Evolutionary conservation across 345 rosid genomes (phyloP).

Genomic region (Camelina sativa): DNA sequence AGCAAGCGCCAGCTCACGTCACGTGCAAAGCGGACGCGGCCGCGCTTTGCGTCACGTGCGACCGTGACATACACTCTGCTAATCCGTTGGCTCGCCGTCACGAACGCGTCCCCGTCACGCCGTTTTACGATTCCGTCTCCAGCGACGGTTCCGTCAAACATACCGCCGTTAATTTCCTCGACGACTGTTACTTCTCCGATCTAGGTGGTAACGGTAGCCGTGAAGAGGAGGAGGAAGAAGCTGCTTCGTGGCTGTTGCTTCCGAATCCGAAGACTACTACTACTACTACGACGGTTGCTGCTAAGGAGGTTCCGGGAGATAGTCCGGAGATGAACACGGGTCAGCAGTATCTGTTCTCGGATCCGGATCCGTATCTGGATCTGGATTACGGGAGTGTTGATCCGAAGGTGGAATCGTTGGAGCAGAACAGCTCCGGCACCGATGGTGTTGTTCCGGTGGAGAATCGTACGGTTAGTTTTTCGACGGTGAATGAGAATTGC

Average conservation of each 20-base stretch:
- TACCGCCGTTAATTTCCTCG: slow-evolving; percentile 58
- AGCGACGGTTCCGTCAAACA: slow-evolving; percentile 46
- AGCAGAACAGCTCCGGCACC: slow-evolving; percentile 77
- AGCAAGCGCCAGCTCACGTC: slow-evolving; percentile 96
- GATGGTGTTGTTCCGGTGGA: slow-evolving; percentile 93
- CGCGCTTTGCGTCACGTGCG: slow-evolving; percentile 93
- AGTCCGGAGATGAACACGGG: slow-evolving; percentile 67
- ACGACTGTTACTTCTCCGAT: slow-evolving; percentile 59
- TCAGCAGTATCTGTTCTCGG: slow-evolving; percentile 64
- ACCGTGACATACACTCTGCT: slow-evolving; percentile 96
- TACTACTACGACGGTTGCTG: not conserved
- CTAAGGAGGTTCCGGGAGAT: slow-evolving; percentile 42
- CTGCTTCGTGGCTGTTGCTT: slow-evolving; percentile 83
- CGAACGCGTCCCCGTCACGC: slow-evolving; percentile 81
- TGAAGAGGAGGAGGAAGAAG: slow-evolving; percentile 88
- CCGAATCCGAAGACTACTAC: slow-evolving; percentile 62
- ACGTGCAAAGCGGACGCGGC: slow-evolving; percentile 99
- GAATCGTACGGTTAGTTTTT: slow-evolving; percentile 45
- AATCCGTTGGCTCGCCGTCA: slow-evolving; percentile 93
- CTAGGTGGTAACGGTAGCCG: slow-evolving; percentile 52
- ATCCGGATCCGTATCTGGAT: slow-evolving; percentile 78
- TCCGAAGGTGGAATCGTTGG: slow-evolving; percentile 67
- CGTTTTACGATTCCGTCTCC: slow-evolving; percentile 66
- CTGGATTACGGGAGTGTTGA: slow-evolving; percentile 67
- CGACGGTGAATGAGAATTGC: slow-evolving; percentile 55